Percentiles rank a stretch among this genome's conserved stretches.
phyloP scores from a whole-genome alignment of 352 stramenopile genomes.

The Achlya hypogyna region DNA sequence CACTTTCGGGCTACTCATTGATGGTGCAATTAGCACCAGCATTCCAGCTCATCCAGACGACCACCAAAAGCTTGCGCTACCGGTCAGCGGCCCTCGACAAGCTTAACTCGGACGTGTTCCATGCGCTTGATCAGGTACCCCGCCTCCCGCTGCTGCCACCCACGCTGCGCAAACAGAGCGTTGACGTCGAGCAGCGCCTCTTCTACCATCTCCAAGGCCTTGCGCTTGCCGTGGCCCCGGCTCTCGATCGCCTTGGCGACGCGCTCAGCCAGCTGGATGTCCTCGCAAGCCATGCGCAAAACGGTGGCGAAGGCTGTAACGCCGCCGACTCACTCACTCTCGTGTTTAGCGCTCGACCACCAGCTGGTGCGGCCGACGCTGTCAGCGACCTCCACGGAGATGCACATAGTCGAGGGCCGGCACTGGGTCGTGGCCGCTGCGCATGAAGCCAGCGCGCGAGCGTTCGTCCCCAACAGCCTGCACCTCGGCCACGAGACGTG shows the following conservation, averaged over 20 bases:
- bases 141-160: too few relatives aligned
- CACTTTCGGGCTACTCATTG: not conserved
- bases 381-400: slow-evolving; percentile 34
- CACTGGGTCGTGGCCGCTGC: slow-evolving; percentile 60
- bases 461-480: slow-evolving; percentile 73
- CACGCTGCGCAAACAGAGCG: not conserved
- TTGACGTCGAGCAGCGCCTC: slow-evolving; percentile 41
- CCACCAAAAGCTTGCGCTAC: slow-evolving; percentile 61
- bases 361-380: slow-evolving; percentile 52
- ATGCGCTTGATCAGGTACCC: slow-evolving; percentile 45
- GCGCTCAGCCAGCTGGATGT: slow-evolving; percentile 53
- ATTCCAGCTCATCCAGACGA: slow-evolving; percentile 40
- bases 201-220: slow-evolving; percentile 33
- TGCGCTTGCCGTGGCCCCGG: slow-evolving; percentile 27
- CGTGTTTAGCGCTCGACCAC: slow-evolving; percentile 36
- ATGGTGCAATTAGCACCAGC: not conserved
- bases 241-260: slow-evolving; percentile 40
- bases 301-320: not conserved
- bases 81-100: slow-evolving; percentile 50
- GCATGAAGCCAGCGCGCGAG: slow-evolving; percentile 22
- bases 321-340: not conserved
- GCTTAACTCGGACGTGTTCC: slow-evolving; percentile 46
- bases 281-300: slow-evolving; percentile 50
- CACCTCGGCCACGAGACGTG: slow-evolving; percentile 38
- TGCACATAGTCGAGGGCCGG: slow-evolving; percentile 57